Evolutionary conservation across 2,329 filamentous ascomycete genomes (phyloP), one percentile per base, ranked within the genome.

Genomic region (Phialocephala subalpina): DNA sequence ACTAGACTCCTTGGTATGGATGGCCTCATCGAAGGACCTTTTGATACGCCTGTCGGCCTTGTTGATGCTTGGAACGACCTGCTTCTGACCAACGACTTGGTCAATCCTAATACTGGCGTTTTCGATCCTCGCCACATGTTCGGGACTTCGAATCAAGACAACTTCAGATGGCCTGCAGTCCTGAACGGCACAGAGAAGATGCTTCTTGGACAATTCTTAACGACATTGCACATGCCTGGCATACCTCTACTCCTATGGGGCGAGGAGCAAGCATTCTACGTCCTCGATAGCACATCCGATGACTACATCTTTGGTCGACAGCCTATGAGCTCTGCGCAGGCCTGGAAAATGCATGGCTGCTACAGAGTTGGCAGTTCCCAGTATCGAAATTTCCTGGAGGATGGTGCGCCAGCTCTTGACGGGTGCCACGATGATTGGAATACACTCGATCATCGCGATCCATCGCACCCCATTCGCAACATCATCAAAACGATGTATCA

Each of bases 71-170:
- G 49, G 49, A 53, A 53, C 18, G 49, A 53, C 6, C 7, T 53
- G 14, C 49, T 53, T 33, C 49, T 53, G 3, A 53, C 49, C 12
- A 53, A 53, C 14, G 49, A 53, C 49, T 29, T 53, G 25, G 49
- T 53, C 49, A 53, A 53, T 14, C 49, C 49, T 22, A 53, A 53
- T 25, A 53, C 49, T 29, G 49, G 49, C 29, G 49, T 53, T 5
- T 53, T 53, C 49, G 49, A 53, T 12, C 49, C 49, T 53, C 49
- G 49, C 7, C 49, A 53, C 27, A 53, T 53, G 49, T 53, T 53
- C 29, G 49, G 49, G 3, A 53, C 49, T 14, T 29, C 49, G 11
- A 53, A 53, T 33, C 49, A 53, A 18, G 49, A 53, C n/a, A 53
- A 53, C 18, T 53, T 53, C 49, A 27, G 49, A 18, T 53, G 49